Percentiles rank a stretch among this genome's conserved stretches.
phyloP scores from a whole-genome alignment of 805 yeast species.

The Metschnikowia dekortorum region DNA sequence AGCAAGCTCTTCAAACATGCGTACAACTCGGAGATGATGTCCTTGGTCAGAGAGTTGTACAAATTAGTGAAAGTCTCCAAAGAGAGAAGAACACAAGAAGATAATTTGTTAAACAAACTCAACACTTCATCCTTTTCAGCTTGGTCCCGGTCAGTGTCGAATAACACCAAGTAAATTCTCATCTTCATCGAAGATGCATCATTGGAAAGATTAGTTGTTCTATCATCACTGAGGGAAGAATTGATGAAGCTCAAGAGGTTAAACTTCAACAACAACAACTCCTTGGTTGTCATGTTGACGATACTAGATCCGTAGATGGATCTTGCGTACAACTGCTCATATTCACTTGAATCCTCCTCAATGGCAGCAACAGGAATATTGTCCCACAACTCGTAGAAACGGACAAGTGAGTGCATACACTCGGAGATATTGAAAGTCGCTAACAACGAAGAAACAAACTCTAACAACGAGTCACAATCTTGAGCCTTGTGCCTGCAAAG shows the following conservation, averaged over 20 bases:
- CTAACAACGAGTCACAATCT: constrained; percentile 65
- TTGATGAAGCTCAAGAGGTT: constrained; percentile 56
- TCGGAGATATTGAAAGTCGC: constrained; percentile 64
- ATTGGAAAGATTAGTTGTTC: constrained; percentile 16
- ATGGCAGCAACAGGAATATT: constrained; percentile 40
- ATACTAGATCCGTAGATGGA: constrained; percentile 63
- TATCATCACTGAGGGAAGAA: constrained; percentile 36
- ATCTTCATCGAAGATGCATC: constrained; percentile 38
- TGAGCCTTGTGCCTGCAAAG: constrained; percentile 52
- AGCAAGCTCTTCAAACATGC: constrained; percentile 58
- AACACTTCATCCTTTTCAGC: constrained; percentile 29
- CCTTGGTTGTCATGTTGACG: constrained; percentile 46
- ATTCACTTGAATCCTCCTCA: constrained; percentile 35
- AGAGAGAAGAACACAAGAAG: constrained; percentile 32
- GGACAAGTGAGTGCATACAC: constrained; percentile 53
- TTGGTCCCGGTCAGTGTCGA: constrained; percentile 36
- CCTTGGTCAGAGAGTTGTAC: constrained; percentile 10
- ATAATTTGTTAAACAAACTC: constrained; percentile 27
- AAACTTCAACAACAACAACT: constrained; percentile 45
- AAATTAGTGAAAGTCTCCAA: constrained; percentile 32
- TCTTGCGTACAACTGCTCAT: constrained; percentile 41
- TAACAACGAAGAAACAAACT: constrained; percentile 67
- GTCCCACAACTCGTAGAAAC: constrained; percentile 51
- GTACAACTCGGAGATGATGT: constrained; percentile 42
- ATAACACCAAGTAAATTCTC: constrained; percentile 48